phyloP scores from a whole-genome alignment of 1,284 basidiomycete genomes.

The Neonothopanus nambi region DNA sequence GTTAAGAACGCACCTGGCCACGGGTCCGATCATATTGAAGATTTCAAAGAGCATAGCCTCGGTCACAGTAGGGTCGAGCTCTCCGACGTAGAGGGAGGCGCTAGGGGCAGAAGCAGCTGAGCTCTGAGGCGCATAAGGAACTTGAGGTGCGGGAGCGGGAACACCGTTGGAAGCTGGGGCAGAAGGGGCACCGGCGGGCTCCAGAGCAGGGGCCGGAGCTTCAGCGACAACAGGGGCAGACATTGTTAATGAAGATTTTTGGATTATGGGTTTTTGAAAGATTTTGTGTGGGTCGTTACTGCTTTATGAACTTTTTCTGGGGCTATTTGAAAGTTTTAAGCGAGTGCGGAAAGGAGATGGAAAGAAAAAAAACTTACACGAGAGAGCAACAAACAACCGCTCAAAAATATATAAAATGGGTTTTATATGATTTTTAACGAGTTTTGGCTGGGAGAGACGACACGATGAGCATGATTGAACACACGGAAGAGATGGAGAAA shows the following conservation, averaged over 20 bases:
- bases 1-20: slow-evolving; percentile 72
- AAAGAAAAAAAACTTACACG: slow-evolving; percentile 47
- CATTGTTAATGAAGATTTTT: slow-evolving; percentile 49
- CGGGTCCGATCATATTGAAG: slow-evolving; percentile 99
- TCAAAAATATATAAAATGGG: slow-evolving; percentile 53
- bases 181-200: slow-evolving; percentile 40
- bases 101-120: slow-evolving; percentile 70
- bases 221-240: slow-evolving; percentile 53
- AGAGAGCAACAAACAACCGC: slow-evolving; percentile 74
- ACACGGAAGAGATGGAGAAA: slow-evolving; percentile 7
- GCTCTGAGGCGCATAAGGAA: slow-evolving; percentile 37
- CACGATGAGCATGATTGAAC: slow-evolving; percentile 14
- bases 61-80: slow-evolving; percentile 96
- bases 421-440: slow-evolving; percentile 59
- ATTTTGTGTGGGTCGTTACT: slow-evolving; percentile 76
- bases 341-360: slow-evolving; percentile 17
- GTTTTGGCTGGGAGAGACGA: slow-evolving; percentile 41
- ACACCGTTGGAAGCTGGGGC: slow-evolving; percentile 51
- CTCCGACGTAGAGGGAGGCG: slow-evolving; percentile 97
- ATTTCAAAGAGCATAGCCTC: slow-evolving; percentile 99
- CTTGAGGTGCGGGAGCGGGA: slow-evolving; percentile 38
- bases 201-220: slow-evolving; percentile 34
- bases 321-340: slow-evolving; percentile 35
- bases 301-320: slow-evolving; percentile 81
- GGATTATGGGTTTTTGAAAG: slow-evolving; percentile 34